Conservation (phyloP, 306 rosid species). For the Lathyrus aphaca region DNA sequence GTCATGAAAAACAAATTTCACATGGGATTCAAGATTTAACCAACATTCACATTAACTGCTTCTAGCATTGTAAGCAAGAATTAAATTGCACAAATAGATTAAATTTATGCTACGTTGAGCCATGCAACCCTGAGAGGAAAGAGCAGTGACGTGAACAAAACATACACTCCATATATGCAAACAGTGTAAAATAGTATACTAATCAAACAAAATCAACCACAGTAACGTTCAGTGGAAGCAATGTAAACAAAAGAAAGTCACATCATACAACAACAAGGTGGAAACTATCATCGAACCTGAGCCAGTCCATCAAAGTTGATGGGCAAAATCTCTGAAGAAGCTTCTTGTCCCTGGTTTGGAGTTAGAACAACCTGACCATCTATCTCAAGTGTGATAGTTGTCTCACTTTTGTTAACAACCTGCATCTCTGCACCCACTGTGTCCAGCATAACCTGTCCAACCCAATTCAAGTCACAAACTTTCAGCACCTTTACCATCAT, state of each 20-base stretch:
- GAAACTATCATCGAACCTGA: conserved; percentile 53
- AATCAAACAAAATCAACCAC: conserved; percentile 2
- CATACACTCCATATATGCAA: conserved; percentile 10
- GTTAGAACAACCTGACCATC: conserved; percentile 71
- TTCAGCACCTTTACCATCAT: conserved; percentile 20
- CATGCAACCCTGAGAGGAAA: background rate
- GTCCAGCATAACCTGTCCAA: conserved; percentile 79
- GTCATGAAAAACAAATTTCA: background rate
- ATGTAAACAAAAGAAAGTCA: conserved; percentile 8
- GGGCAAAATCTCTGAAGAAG: conserved; percentile 79
- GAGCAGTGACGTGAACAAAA: conserved; percentile 3
- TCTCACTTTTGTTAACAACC: conserved; percentile 70
- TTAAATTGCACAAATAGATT: background rate
- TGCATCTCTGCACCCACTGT: conserved; percentile 89
- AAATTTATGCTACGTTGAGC: conserved; percentile 25
- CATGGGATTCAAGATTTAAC: conserved; percentile 14
- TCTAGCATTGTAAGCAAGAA: background rate
- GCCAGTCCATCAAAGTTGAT: conserved; percentile 86
- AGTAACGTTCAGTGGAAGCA: conserved; percentile 7
- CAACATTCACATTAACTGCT: conserved; percentile 3
- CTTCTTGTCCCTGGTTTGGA: conserved; percentile 72
- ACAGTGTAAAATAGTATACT: background rate
- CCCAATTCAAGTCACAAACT: conserved; percentile 14
- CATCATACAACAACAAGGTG: conserved; percentile 18
- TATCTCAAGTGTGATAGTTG: conserved; percentile 58